Base-by-base conservation (phyloP, 148 eudicot species). In the Simmondsia chinensis region DNA sequence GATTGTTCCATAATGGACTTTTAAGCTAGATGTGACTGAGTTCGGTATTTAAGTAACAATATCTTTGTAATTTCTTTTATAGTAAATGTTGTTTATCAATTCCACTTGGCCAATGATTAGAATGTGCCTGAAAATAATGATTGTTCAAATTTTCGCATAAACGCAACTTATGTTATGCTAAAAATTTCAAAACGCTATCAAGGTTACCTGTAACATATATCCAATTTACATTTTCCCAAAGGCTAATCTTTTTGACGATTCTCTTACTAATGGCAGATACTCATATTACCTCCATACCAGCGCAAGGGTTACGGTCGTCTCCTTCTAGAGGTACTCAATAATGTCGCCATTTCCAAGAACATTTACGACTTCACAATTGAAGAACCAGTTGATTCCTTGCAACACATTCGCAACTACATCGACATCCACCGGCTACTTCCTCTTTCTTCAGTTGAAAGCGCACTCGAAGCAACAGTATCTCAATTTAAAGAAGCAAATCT, bases 321-420 rank as follows among this genome's bases (percentile, higher is more conserved):
- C 33, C 88, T 91, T 56, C 29, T 91, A 7, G 77, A 91, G 66
- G 60, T 50, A 39, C 80, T 91, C 24, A 69, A 70, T 66, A 52
- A 52, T 47, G 54, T 85, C 43, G 93, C 91, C 10, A 44, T 80
- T 30, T 27, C 82, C 12, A 84, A 81, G 52, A 33, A 66, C 57
- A 80, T 74, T 46, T 76, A 84, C 57, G 96, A 83, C 52, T 55
- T 88, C 43, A 74, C 96, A 14, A 63, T 83, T 46, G 96, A 88
- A 74, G 96, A 88, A 71, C 94, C 96, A 12, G 71, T 68, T 48
- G 91, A 88, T 23, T 66, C 94, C 56, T 74, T 88, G 57, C 96
- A 83, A 62, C 79, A 63, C 34, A 72, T 83, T 33, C 73, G 94
- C 24, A 71, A 82, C 37, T 68, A 71, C 52, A 61, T 88, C 2